phyloP scores from a whole-genome alignment of 2,329 filamentous ascomycete species.

The Aspergillus sp. region DNA sequence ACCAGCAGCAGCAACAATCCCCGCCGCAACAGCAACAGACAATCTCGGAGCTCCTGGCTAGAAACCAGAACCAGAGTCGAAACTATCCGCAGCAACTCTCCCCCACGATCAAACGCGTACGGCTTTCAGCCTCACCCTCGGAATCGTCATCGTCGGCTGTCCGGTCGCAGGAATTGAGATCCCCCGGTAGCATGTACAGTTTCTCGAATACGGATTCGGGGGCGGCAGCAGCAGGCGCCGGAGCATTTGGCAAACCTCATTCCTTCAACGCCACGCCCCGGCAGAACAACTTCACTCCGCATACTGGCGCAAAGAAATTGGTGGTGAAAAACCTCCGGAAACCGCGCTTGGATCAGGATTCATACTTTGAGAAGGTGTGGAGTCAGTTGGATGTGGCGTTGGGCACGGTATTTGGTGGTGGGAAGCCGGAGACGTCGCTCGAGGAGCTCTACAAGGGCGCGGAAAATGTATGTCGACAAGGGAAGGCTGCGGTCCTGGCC shows the following conservation, averaged over 20 bases:
- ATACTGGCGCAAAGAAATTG: slow-evolving; percentile 71
- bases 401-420: slow-evolving; percentile 60
- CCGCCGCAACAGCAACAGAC: slow-evolving; percentile 32
- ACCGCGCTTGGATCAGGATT: slow-evolving; percentile 57
- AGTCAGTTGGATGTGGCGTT: slow-evolving; percentile 66
- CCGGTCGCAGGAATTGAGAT: slow-evolving; percentile 11
- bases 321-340: slow-evolving; percentile 85
- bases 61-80: slow-evolving; percentile 19
- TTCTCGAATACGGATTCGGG: slow-evolving; percentile 37
- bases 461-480: slow-evolving; percentile 81
- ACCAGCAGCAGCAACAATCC: slow-evolving; percentile 18
- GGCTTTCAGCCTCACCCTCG: slow-evolving; percentile 22
- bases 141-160: slow-evolving; percentile 6
- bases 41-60: slow-evolving; percentile 40
- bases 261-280: slow-evolving; percentile 26
- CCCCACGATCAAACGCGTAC: slow-evolving; percentile 36
- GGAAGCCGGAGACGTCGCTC: slow-evolving; percentile 60
- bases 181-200: slow-evolving; percentile 46
- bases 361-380: slow-evolving; percentile 72
- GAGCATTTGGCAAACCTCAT: slow-evolving; percentile 32
- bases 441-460: slow-evolving; percentile 85
- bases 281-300: slow-evolving; percentile 56
- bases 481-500: slow-evolving; percentile 60
- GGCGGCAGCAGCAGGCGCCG: slow-evolving; percentile 19
- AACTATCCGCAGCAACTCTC: slow-evolving; percentile 16